Conservation (phyloP, 2,329 filamentous ascomycete genomes). For the Beauveria rudraprayagi region DNA sequence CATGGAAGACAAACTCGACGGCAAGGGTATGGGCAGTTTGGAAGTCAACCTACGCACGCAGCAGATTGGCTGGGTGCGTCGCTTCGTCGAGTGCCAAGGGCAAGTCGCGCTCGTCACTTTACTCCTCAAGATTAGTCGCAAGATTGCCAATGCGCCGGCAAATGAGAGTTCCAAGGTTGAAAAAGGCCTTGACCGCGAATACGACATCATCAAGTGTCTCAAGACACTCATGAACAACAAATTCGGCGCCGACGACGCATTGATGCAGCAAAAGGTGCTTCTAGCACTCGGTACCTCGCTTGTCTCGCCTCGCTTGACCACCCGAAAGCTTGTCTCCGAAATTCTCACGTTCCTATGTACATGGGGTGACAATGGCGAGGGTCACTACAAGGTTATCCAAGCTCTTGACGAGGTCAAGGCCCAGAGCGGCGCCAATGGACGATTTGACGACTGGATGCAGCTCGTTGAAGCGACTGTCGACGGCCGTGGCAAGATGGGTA, state of each 20-base stretch:
- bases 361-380: slow-evolving; percentile 75
- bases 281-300: slow-evolving; percentile 80
- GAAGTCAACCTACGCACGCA: slow-evolving; percentile 93
- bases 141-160: slow-evolving; percentile 65
- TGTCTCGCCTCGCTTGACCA: slow-evolving; percentile 81
- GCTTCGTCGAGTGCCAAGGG: slow-evolving; percentile 94
- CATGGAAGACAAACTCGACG: slow-evolving; percentile 88
- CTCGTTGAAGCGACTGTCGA: slow-evolving; percentile 96
- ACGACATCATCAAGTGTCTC: slow-evolving; percentile 95
- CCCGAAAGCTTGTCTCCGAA: slow-evolving; percentile 89
- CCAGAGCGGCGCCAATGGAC: slow-evolving; percentile 81
- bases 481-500: slow-evolving; percentile 97
- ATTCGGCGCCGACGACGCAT: slow-evolving; percentile 92
- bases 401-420: slow-evolving; percentile 87
- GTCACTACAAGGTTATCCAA: slow-evolving; percentile 88
- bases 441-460: slow-evolving; percentile 98
- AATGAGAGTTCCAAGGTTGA: slow-evolving; percentile 53
- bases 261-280: slow-evolving; percentile 83
- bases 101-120: slow-evolving; percentile 94
- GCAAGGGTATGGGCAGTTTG: slow-evolving; percentile 85
- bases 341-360: slow-evolving; percentile 94
- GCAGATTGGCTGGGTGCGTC: slow-evolving; percentile 94
- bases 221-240: slow-evolving; percentile 99
- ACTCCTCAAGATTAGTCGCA: slow-evolving; percentile 85
- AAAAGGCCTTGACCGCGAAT: slow-evolving; percentile 82